phyloP scores from a whole-genome alignment of 345 rosid genomes.

The Sisymbrium altissimum region DNA sequence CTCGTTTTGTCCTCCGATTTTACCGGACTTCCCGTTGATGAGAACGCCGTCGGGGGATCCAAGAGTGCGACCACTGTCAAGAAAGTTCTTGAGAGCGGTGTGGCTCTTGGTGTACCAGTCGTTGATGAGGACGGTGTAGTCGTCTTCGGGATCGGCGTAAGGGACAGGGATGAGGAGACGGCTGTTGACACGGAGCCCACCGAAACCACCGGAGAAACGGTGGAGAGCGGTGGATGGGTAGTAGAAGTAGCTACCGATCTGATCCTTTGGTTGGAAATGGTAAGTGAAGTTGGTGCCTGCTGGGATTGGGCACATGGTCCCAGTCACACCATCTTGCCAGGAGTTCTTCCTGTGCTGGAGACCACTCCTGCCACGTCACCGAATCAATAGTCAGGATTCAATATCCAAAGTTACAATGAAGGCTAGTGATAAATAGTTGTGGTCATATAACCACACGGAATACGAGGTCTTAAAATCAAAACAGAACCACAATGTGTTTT shows the following conservation, averaged over 20 bases:
- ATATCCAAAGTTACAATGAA: neutral
- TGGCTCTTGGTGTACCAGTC: conserved; percentile 69
- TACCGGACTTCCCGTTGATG: conserved; percentile 55
- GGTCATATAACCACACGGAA: neutral
- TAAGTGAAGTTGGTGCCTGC: conserved; percentile 74
- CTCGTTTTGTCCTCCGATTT: conserved; percentile 28
- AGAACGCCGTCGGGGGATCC: conserved; percentile 56
- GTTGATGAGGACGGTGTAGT: conserved; percentile 49
- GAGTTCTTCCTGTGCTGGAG: conserved; percentile 84
- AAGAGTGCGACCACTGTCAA: conserved; percentile 55
- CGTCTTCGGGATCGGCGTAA: conserved; percentile 60
- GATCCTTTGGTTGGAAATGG: conserved; percentile 84
- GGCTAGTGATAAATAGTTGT: neutral
- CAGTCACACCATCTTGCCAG: conserved; percentile 70
- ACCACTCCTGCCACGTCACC: conserved; percentile 53
- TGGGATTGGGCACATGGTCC: conserved; percentile 71
- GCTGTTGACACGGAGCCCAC: conserved; percentile 67
- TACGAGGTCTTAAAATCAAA: neutral
- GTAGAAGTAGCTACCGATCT: conserved; percentile 74
- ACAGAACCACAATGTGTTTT: neutral
- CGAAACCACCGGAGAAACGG: conserved; percentile 62
- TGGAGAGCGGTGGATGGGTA: conserved; percentile 56
- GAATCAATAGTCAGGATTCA: conserved; percentile 6
- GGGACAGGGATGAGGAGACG: conserved; percentile 74
- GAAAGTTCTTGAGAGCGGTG: conserved; percentile 38